Base-by-base conservation (phyloP, 345 rosid species). In the Lenwebbia sp. region DNA sequence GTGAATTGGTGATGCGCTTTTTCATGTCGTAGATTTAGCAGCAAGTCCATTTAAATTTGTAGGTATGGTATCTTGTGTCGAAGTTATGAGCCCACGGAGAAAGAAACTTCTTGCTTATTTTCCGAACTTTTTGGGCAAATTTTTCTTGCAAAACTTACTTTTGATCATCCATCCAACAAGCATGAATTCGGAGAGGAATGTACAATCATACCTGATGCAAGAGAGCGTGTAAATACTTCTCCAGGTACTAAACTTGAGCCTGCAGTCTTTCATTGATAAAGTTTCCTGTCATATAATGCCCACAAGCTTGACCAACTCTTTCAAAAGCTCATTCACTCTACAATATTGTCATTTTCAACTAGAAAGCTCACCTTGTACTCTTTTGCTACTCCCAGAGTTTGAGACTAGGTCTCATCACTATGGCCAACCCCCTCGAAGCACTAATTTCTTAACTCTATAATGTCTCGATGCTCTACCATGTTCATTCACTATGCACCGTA, bases 401-500 rank as follows among this genome's bases (percentile, higher is more conserved):
- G n/a, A n/a, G n/a, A n/a, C n/a, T n/a, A n/a, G n/a, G n/a, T 55
- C 60, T 22, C n/a, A 1, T 23, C 60, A n/a, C 60, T 10, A 55
- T 5, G 4, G 5, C n/a, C n/a, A 55, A 55, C 25, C 12, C 25
- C n/a, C n/a, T 0, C 13, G 0, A 23, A 55, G n/a, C n/a, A 55
- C 2, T 55, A 55, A 55, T 55, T 55, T 55, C 13, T 55, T 55
- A 23, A 23, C 60, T 55, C n/a, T 55, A 23, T n/a, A 55, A 55
- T 17, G n/a, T 55, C 13, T 0, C 0, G 0, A 55, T 3, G 25
- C 60, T 23, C 23, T 54, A 19, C 23, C 62, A 57, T 25, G 62
- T 11, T 26, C 28, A 57, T 25, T 57, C 28, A 57, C 62, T 25
- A 57, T 25, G 13, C 15, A 25, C 14, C 28, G 2, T 56, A 56